Base-by-base conservation (phyloP, 352 stramenopile species). In the Phytopythium ostracodes region DNA sequence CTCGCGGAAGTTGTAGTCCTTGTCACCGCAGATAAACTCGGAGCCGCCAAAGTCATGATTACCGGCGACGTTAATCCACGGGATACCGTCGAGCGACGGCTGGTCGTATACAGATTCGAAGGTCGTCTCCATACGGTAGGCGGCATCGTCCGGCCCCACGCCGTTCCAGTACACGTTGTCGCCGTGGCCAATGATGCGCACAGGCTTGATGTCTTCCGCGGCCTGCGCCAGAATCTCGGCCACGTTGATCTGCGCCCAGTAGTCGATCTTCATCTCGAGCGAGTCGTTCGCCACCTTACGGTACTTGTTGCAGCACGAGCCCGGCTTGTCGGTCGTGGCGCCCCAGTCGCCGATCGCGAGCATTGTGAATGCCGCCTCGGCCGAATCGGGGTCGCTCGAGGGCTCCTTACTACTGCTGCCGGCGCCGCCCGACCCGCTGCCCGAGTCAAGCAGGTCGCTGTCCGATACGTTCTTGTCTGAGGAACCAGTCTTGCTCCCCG, bases 101-200 rank as follows among this genome's bases (percentile, higher is more conserved):
- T 94, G 83, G 72, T 89, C 82, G 70, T 96, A 96, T 65, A 93
- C 84, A n/a, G 76, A 75, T 44, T 96, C 87, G 54, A 94, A 96
- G 22, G 85, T 94, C 54, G 75, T 76, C 53, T 92, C 79, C 85
- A 96, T 94, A 55, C 84, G 85, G 66, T 89, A 91, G 38, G 62
- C 73, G 49, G 91, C 90, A 49, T 96, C 85, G 11, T 86, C 76
- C 4, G 78, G 76, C 25, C 84, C 87, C 4, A 82, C 84, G 24
- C 87, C 87, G 70, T 94, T 92, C 84, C 84, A 95, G 83, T 95
- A 95, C 38, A 94, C 84, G 74, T 95, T 95, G 72, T 95, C 87
- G 38, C 84, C 86, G 66, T 95, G 86, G 15, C 83, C 79, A 40
- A 95, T 91, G 59, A 95, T 81, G 18, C 76, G 72, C 33, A 71